Conservation (phyloP, 805 yeast genomes). For the Wickerhamomyces hampshirensis region DNA sequence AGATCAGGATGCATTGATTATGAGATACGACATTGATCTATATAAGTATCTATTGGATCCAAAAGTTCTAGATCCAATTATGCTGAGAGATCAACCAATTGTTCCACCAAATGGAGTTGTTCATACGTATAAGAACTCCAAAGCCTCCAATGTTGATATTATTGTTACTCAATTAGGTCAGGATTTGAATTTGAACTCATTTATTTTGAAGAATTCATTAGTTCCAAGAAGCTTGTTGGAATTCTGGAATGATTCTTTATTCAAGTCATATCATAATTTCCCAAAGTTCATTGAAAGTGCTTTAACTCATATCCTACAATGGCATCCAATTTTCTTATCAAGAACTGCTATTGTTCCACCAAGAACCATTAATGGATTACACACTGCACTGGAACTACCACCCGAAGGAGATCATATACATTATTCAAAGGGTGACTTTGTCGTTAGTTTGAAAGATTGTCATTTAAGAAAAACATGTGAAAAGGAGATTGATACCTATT, state of each 20-base stretch:
- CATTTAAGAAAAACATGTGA: slow-evolving; percentile 47
- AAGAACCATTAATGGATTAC: slow-evolving; percentile 46
- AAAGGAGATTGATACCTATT: slow-evolving; percentile 36
- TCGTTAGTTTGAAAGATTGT: slow-evolving; percentile 59
- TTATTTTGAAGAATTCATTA: slow-evolving; percentile 62
- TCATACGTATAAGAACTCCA: slow-evolving; percentile 59
- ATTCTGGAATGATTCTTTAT: slow-evolving; percentile 70
- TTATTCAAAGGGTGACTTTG: slow-evolving; percentile 63
- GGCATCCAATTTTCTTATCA: slow-evolving; percentile 84
- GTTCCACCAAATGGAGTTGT: slow-evolving; percentile 64
- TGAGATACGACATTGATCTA: slow-evolving; percentile 63
- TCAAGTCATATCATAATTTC: slow-evolving; percentile 58
- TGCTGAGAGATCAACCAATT: slow-evolving; percentile 68
- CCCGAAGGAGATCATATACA: slow-evolving; percentile 41
- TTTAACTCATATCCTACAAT: slow-evolving; percentile 80
- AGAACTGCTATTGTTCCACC: slow-evolving; percentile 71
- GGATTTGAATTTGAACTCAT: slow-evolving; percentile 64
- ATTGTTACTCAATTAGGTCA: slow-evolving; percentile 66
- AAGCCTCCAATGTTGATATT: slow-evolving; percentile 50
- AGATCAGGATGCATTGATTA: slow-evolving; percentile 72
- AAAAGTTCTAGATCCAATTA: slow-evolving; percentile 55
- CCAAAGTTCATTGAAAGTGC: slow-evolving; percentile 59
- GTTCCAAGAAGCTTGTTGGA: slow-evolving; percentile 70
- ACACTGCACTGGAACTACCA: slow-evolving; percentile 31
- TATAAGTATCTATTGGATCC: slow-evolving; percentile 55